A percentile compares a stretch with the other conserved stretches of the same genome.
These are phyloP conservation scores for Infundibulicybe gibba DNA, from an alignment of 768 basidiomycete species.

Conservation along the genomic window DNA sequence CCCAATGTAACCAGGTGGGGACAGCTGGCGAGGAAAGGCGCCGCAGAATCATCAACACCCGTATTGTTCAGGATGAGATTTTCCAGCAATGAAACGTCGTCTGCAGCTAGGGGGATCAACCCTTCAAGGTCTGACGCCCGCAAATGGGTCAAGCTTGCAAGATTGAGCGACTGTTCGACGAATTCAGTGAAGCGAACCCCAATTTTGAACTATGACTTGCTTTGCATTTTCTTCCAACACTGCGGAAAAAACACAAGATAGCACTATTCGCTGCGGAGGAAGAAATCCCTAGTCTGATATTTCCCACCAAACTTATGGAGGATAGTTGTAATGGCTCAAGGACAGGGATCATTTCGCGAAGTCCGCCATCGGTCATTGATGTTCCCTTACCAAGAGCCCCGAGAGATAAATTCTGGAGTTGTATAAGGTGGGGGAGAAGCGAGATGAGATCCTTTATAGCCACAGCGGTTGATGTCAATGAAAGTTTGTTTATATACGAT, in stretches of 20 bases:
- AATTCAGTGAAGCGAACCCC: not conserved
- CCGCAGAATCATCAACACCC: slow-evolving; percentile 53
- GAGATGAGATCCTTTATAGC: slow-evolving; percentile 34
- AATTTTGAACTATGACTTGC: slow-evolving; percentile 22
- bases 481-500: slow-evolving; percentile 53
- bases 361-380: slow-evolving; percentile 55
- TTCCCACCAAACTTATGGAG: slow-evolving; percentile 61
- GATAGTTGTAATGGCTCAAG: slow-evolving; percentile 26
- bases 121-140: slow-evolving; percentile 49
- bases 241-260: slow-evolving; percentile 41
- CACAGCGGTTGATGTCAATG: slow-evolving; percentile 52
- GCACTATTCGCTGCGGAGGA: slow-evolving; percentile 25
- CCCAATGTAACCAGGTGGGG: slow-evolving; percentile 41
- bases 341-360: slow-evolving; percentile 1
- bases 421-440: slow-evolving; percentile 32
- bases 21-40: slow-evolving; percentile 51
- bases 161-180: slow-evolving; percentile 46
- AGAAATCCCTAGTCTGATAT: slow-evolving; percentile 50
- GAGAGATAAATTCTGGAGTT: slow-evolving; percentile 46
- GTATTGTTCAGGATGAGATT: slow-evolving; percentile 58
- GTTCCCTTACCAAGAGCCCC: slow-evolving; percentile 58
- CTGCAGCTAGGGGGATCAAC: slow-evolving; percentile 31
- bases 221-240: slow-evolving; percentile 58
- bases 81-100: slow-evolving; percentile 35
- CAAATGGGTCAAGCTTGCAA: slow-evolving; percentile 49